A percentile compares a stretch with the other conserved stretches of the same genome.
These are phyloP conservation scores for Echium plantagineum DNA, from an alignment of 257 asterid genomes.

Conservation along the genomic window DNA sequence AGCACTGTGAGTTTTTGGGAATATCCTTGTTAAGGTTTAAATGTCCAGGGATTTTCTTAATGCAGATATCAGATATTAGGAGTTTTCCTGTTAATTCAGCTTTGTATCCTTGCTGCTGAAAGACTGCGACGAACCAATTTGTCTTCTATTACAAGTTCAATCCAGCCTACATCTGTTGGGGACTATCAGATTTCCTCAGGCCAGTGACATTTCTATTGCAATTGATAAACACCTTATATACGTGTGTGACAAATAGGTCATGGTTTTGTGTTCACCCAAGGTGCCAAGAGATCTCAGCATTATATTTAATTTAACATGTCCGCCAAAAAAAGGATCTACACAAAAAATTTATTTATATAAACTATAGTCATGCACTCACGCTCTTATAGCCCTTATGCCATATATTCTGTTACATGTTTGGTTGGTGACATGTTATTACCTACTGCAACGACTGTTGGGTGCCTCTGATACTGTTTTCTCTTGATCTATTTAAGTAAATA, in stretches of 20 bases:
- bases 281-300: too few relatives aligned
- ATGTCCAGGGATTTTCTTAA: not conserved
- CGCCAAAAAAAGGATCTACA: too few relatives aligned
- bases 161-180: constrained; percentile 68
- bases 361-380: too few relatives aligned
- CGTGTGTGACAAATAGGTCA: not conserved
- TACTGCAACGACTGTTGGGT: not conserved
- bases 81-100: constrained; percentile 88
- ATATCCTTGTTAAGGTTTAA: too few relatives aligned
- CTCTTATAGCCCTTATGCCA: too few relatives aligned
- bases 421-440: not conserved
- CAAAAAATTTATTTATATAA: too few relatives aligned
- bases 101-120: constrained; percentile 86
- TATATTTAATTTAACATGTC: too few relatives aligned
- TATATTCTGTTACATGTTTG: not conserved
- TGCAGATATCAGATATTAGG: constrained; percentile 97
- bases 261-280: too few relatives aligned
- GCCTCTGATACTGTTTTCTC: too few relatives aligned
- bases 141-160: constrained; percentile 63
- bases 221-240: not conserved
- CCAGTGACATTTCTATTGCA: constrained; percentile 11
- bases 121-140: constrained; percentile 79
- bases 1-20: too few relatives aligned
- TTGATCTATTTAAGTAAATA: too few relatives aligned
- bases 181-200: constrained; percentile 68